Percentiles rank a stretch among this genome's conserved stretches.
These are phyloP conservation scores for Blepharisma stoltei DNA, from an alignment of 73 alveolate genomes.

Conservation along the genomic window DNA sequence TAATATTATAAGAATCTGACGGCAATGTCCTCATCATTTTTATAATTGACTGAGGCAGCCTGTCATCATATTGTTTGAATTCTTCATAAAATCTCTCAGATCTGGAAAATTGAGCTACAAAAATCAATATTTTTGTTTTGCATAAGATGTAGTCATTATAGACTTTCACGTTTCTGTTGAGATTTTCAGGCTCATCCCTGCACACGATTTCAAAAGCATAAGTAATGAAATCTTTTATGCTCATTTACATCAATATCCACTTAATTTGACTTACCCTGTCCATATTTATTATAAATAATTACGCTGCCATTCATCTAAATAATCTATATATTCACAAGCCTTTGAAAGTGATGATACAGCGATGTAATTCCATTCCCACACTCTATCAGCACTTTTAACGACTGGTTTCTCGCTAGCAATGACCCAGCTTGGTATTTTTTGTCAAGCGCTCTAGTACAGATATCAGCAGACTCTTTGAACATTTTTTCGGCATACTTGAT, in stretches of 20 bases:
- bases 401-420: background rate
- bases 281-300: no score
- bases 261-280: no score
- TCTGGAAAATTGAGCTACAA: constrained; percentile 14
- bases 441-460: background rate
- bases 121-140: constrained; percentile 23
- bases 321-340: constrained; percentile 17
- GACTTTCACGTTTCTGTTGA: background rate
- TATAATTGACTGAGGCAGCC: background rate
- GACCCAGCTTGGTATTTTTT: background rate
- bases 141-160: constrained; percentile 8
- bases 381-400: constrained; percentile 16
- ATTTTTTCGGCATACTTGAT: constrained; percentile 12
- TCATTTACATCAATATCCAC: no score
- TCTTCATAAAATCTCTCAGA: background rate
- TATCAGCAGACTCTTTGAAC: constrained; percentile 8
- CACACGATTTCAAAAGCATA: constrained; percentile 9
- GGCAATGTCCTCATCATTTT: constrained; percentile 21
- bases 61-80: background rate
- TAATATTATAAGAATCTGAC: background rate
- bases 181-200: constrained; percentile 5
- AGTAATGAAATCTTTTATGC: constrained; percentile 22
- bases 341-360: background rate
- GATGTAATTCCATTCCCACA: constrained; percentile 14
- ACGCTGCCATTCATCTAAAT: no score